phyloP scores from a whole-genome alignment of 345 rosid genomes.

The Erysimum cheiranthoides region DNA sequence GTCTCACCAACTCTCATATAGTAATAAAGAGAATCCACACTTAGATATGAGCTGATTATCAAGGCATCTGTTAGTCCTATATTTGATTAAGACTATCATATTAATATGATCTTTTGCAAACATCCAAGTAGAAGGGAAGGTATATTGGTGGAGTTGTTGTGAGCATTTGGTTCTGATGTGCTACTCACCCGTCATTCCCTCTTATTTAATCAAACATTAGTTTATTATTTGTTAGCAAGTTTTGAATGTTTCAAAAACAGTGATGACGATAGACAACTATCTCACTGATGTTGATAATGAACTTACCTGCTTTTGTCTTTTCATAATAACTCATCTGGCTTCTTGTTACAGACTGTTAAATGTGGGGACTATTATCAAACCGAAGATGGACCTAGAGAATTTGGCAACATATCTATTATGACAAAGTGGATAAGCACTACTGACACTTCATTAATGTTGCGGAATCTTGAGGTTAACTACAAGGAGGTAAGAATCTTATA shows the following conservation, averaged over 20 bases:
- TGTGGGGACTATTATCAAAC: constrained; percentile 90
- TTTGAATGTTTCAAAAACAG: background rate
- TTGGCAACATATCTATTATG: constrained; percentile 66
- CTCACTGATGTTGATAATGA: constrained; percentile 4
- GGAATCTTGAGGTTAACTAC: constrained; percentile 75
- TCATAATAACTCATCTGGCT: constrained; percentile 16
- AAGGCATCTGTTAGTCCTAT: background rate
- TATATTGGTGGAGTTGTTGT: constrained; percentile 12
- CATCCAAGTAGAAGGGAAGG: background rate
- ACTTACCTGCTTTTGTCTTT: constrained; percentile 15
- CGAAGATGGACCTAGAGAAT: constrained; percentile 76
- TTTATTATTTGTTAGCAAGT: background rate
- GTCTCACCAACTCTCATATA: constrained; percentile 3
- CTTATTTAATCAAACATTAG: background rate
- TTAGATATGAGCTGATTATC: constrained; percentile 5
- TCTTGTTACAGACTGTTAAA: constrained; percentile 60
- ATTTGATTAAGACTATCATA: background rate
- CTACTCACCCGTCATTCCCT: background rate
- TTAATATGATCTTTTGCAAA: constrained; percentile 10
- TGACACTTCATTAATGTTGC: constrained; percentile 64
- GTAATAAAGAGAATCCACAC: background rate
- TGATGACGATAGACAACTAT: background rate
- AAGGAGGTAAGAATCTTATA: constrained; percentile 60
- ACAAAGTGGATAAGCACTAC: constrained; percentile 67
- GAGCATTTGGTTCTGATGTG: constrained; percentile 11